Evolutionary conservation across 2,329 filamentous ascomycete species (phyloP).

Genomic region (Emergomyces pasteurianus): DNA sequence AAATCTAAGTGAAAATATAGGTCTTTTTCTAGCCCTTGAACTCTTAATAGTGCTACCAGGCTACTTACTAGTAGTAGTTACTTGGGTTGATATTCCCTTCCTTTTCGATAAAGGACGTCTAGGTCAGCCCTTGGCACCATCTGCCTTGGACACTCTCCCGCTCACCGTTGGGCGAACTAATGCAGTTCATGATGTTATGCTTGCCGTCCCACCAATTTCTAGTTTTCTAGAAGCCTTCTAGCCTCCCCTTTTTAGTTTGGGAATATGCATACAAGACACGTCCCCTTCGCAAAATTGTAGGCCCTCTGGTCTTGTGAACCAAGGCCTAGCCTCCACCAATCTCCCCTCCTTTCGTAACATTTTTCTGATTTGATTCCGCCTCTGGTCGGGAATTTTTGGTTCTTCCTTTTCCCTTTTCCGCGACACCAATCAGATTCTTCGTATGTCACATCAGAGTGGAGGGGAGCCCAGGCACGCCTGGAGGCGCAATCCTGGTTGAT

Average conservation of each 20-base stretch:
- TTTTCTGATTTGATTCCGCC: neutral
- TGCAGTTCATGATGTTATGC: neutral
- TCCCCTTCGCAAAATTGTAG: neutral
- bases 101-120: neutral
- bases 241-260: neutral
- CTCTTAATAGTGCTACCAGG: too few species aligned
- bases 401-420: neutral
- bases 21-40: too few species aligned
- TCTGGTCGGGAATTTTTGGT: neutral
- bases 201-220: neutral
- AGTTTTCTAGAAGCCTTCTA: neutral
- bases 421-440: neutral
- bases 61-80: too few species aligned
- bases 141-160: neutral
- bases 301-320: neutral
- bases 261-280: neutral
- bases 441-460: neutral
- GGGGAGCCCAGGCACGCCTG: neutral
- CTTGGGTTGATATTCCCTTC: too few species aligned
- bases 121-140: neutral
- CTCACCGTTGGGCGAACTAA: neutral
- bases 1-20: too few species aligned
- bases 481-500: neutral
- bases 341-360: neutral
- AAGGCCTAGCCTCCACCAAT: neutral